Base-by-base conservation (phyloP, 1,284 basidiomycete species). In the Ceratobasidium sp. region DNA sequence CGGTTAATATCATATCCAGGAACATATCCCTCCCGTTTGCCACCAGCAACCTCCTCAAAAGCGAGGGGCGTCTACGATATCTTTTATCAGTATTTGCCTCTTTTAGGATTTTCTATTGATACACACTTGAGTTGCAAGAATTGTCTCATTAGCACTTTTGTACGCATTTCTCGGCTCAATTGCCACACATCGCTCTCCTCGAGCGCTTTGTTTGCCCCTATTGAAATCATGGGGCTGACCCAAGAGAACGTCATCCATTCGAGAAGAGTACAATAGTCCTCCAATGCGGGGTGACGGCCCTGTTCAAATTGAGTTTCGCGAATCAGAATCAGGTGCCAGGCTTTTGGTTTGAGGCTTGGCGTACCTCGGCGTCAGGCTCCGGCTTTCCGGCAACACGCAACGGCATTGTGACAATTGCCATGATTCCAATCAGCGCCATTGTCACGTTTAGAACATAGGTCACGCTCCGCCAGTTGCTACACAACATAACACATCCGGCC, bases 161-260 rank as follows among this genome's bases (percentile, higher is more conserved):
- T 50, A 4, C 61, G 58, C 50, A 74, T 53, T 14, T 36, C 34
- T 1, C 50, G 50, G 28, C 70, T 53, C 12, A 74, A 70, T 41
- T 74, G 70, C 73, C 73, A 74, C 16, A 74, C 50, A 32, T 74
- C 73, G 16, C 18, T 46, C 30, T 74, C 70, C 34, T 72, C 70
- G 4, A 74, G 57, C 3, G 70, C 28, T 12, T 34, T 14, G n/a
- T 8, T 65, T 23, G 32, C 64, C 28, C 73, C 73, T 4, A 58
- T 30, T 30, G 70, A 18, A 30, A 74, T 60, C 21, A 74, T 41
- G 14, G 69, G 70, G 45, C 34, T 59, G 21, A 74, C 50, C 70
- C 70, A 74, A 3, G 59, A 62, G 43, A 74, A 74, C 9, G 70
- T 74, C 12, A 65, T 39, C 73, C 73, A 74, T 32, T 72, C 39